These are phyloP conservation scores for Nymphaea colorata DNA, from an alignment of 164 flowering plant species.

Conservation along the genomic window DNA sequence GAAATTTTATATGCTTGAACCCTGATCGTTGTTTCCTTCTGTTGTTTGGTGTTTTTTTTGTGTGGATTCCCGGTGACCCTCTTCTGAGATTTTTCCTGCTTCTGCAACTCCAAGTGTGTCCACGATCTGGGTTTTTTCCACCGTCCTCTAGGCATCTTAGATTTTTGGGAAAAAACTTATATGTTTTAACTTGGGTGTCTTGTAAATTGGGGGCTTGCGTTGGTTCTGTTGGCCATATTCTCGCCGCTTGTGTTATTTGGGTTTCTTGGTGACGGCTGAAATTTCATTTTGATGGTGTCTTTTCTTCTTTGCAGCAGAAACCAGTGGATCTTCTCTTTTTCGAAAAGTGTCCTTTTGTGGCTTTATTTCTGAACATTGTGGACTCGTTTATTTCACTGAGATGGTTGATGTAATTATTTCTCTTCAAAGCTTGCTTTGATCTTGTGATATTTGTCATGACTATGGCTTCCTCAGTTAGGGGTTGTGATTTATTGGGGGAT, in stretches of 20 bases:
- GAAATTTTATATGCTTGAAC: neutral
- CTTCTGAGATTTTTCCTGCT: neutral
- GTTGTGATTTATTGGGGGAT: neutral
- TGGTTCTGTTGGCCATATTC: neutral
- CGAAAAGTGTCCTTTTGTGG: neutral
- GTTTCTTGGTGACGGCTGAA: neutral
- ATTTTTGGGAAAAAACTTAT: no score
- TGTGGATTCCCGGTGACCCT: neutral
- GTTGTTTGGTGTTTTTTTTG: neutral
- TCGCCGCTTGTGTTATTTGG: neutral
- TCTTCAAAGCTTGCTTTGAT: no score
- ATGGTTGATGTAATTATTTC: no score
- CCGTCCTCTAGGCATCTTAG: no score
- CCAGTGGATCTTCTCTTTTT: neutral
- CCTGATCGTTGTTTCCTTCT: neutral
- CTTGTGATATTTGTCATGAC: no score
- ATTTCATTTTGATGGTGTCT: neutral
- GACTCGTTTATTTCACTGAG: no score
- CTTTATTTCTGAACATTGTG: no score
- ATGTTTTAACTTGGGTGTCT: neutral
- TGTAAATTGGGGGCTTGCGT: neutral
- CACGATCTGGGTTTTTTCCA: no score
- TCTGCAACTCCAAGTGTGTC: neutral
- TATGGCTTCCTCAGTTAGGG: no score
- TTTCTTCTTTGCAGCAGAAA: neutral